Evolutionary conservation across 352 stramenopile species (phyloP).

Genomic region (Globisporangium orthogonon): DNA sequence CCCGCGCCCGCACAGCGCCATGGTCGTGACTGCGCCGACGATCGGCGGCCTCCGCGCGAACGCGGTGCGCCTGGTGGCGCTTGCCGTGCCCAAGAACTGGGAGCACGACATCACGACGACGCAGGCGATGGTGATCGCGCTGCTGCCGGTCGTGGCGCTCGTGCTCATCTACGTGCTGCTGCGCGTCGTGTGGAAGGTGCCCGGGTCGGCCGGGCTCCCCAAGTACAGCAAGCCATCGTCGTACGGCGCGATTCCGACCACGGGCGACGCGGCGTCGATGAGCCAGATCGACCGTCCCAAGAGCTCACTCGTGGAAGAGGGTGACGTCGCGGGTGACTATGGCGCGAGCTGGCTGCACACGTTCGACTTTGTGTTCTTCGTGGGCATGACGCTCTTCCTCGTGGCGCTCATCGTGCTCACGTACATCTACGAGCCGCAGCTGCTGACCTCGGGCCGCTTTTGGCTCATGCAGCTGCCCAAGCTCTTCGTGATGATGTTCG

Average conservation of each 20-base stretch:
- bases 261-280: slow-evolving; percentile 17
- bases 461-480: slow-evolving; percentile 54
- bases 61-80: neutral
- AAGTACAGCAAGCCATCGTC: slow-evolving; percentile 25
- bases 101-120: slow-evolving; percentile 16
- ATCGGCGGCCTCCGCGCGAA: neutral
- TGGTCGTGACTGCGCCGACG: neutral
- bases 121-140: slow-evolving; percentile 20
- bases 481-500: slow-evolving; percentile 44
- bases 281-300: slow-evolving; percentile 28
- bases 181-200: slow-evolving; percentile 56
- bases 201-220: slow-evolving; percentile 24
- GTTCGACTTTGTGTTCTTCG: slow-evolving; percentile 54
- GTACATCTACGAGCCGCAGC: slow-evolving; percentile 35
- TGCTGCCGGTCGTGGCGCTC: slow-evolving; percentile 43
- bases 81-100: slow-evolving; percentile 23
- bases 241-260: slow-evolving; percentile 34
- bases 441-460: slow-evolving; percentile 26
- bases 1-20: too few species aligned
- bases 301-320: slow-evolving; percentile 41
- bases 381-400: slow-evolving; percentile 44
- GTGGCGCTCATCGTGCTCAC: slow-evolving; percentile 34
- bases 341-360: slow-evolving; percentile 42
- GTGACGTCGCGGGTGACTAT: slow-evolving; percentile 52
- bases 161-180: slow-evolving; percentile 56